Base-by-base conservation (phyloP, 176 grass and related monocot species). In the Bromus sterilis region DNA sequence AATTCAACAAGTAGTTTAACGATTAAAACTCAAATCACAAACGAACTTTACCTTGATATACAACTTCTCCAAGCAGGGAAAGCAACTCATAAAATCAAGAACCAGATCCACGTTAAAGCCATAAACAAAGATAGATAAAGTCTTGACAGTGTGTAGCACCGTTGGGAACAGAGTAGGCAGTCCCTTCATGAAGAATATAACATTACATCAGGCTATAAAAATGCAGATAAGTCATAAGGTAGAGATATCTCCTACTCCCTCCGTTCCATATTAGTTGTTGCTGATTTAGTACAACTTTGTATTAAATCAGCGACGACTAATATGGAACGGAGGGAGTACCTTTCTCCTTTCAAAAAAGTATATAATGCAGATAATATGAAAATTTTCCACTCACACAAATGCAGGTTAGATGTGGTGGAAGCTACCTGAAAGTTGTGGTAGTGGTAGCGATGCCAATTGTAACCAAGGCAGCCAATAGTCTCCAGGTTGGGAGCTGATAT, bases 41-140 rank as follows among this genome's bases (percentile, higher is more conserved):
- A 10, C 2, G n/a, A 4, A 57, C 0, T 3, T 75, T n/a, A 69
- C 66, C 66, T 41, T 2, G 21, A 58, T 26, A 21, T 76, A 76
- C 74, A 76, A 39, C 9, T 76, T 76, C 32, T 57, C 51, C 74
- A 76, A 76, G 74, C 74, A 76, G 6, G 51, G 74, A 37, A 76
- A 76, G 49, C 21, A 76, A 57, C n/a, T 18, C 74, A 76, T 24
- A 7, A 76, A 56, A 14, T 23, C 13, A 30, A 58, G 21, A 57
- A 76, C 51, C 74, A 30, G 57, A 3, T 76, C 33, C 32, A 76
- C 51, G 32, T 33, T 18, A 10, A 37, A 32, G 26, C 0, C 1
- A 36, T 10, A 2, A 34, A 58, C 34, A 35, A 2, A 1, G 32
- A 76, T 48, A 16, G 74, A 36, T 58, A 76, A 25, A 57, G 34